A percentile compares a stretch with the other conserved stretches of the same genome.
Conservation (phyloP, 768 basidiomycete species). For the Tulasnella sp. region DNA sequence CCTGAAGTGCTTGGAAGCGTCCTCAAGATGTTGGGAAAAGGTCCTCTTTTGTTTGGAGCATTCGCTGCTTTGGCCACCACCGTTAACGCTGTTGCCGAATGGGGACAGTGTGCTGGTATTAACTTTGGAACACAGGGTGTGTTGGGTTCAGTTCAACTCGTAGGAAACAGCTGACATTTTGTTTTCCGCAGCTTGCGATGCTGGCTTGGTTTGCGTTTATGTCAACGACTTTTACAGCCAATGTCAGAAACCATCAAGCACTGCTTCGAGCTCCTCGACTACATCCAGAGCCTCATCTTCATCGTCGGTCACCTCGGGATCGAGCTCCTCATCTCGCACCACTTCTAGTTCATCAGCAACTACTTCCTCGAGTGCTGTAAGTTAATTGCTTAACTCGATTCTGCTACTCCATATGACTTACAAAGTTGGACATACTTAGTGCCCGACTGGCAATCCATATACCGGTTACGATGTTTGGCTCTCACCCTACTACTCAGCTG, state of each 20-base stretch:
- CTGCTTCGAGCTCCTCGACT: slow-evolving; percentile 16
- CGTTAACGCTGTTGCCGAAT: slow-evolving; percentile 30
- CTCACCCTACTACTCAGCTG: slow-evolving; percentile 38
- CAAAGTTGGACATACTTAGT: slow-evolving; percentile 20
- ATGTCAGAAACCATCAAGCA: slow-evolving; percentile 14
- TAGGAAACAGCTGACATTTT: background rate
- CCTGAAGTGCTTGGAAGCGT: too few species aligned
- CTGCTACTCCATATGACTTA: background rate
- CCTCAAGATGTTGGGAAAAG: too few species aligned
- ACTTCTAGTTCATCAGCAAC: slow-evolving; percentile 22
- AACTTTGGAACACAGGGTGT: too few species aligned
- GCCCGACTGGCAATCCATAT: slow-evolving; percentile 41
- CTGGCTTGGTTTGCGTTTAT: slow-evolving; percentile 17
- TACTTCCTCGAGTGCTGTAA: slow-evolving; percentile 21
- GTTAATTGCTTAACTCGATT: background rate
- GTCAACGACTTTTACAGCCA: slow-evolving; percentile 17
- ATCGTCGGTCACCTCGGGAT: background rate
- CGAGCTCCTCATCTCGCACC: slow-evolving; percentile 7
- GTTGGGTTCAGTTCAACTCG: slow-evolving; percentile 33
- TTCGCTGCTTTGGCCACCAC: background rate
- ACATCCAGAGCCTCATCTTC: slow-evolving; percentile 13
- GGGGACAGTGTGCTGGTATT: slow-evolving; percentile 46
- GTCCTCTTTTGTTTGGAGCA: background rate
- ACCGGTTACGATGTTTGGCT: slow-evolving; percentile 39
- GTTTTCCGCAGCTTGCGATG: slow-evolving; percentile 11